A percentile compares a stretch with the other conserved stretches of the same genome.
Conservation (phyloP, 2,329 filamentous ascomycete genomes). For the Trichocomaceae sp. region DNA sequence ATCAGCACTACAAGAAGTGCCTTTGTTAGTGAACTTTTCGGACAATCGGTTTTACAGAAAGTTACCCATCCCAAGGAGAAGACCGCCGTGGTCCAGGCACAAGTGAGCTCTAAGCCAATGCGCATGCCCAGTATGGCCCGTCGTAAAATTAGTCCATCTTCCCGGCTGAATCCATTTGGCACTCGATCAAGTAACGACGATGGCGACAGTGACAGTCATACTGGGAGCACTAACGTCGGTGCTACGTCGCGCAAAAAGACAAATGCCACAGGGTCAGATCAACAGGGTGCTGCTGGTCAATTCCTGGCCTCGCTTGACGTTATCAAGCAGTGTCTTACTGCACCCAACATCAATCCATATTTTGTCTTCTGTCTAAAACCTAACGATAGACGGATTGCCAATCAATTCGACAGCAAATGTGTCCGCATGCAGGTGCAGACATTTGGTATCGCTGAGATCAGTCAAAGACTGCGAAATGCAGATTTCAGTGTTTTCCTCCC, state of each 20-base stretch:
- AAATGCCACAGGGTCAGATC: conserved; percentile 45
- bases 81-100: conserved; percentile 87
- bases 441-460: conserved; percentile 94
- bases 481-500: conserved; percentile 95
- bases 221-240: conserved; percentile 24
- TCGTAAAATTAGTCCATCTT: conserved; percentile 57
- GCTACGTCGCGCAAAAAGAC: conserved; percentile 30
- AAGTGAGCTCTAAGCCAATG: conserved; percentile 90
- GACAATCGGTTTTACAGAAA: conserved; percentile 90
- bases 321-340: conserved; percentile 77
- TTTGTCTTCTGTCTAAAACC: conserved; percentile 97
- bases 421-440: conserved; percentile 91
- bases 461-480: conserved; percentile 81
- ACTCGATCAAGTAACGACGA: conserved; percentile 35
- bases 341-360: conserved; percentile 81
- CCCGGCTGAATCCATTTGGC: conserved; percentile 33
- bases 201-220: conserved; percentile 32
- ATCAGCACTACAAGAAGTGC: conserved; percentile 81
- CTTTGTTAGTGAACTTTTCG: conserved; percentile 85
- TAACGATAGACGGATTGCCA: conserved; percentile 92
- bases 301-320: conserved; percentile 86
- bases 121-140: conserved; percentile 88
- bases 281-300: conserved; percentile 78
- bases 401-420: conserved; percentile 98
- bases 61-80: conserved; percentile 89